These are phyloP conservation scores for Ceratocystiopsis brevicomis DNA, from an alignment of 2,329 filamentous ascomycete genomes.

Conservation along the genomic window DNA sequence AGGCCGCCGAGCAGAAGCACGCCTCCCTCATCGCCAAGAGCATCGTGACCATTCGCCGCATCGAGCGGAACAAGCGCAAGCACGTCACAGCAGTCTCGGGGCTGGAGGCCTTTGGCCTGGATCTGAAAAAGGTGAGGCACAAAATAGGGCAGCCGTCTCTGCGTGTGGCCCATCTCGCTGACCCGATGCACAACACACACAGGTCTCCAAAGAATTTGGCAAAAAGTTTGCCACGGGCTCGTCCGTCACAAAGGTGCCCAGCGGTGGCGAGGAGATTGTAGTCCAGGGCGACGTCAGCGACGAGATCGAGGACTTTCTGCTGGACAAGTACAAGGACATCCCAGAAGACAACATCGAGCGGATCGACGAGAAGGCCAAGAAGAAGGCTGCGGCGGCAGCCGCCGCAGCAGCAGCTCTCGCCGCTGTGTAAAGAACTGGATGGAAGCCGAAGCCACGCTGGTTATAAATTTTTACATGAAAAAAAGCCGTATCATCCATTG, in stretches of 20 bases:
- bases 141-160: no score
- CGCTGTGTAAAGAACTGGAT: background rate
- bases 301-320: conserved; percentile 78
- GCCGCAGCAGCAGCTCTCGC: background rate
- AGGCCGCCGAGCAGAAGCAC: conserved; percentile 66
- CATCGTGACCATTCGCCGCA: conserved; percentile 80
- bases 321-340: conserved; percentile 76
- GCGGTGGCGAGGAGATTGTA: conserved; percentile 86
- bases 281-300: conserved; percentile 94
- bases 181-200: no score
- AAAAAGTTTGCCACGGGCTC: conserved; percentile 97
- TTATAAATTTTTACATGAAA: background rate
- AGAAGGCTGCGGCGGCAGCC: conserved; percentile 28
- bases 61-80: conserved; percentile 96
- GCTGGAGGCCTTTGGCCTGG: conserved; percentile 74
- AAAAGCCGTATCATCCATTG: no score
- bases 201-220: conserved; percentile 68
- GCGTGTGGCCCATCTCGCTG: no score
- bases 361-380: conserved; percentile 93
- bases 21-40: conserved; percentile 66
- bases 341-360: conserved; percentile 90
- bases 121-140: conserved; percentile 63
- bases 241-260: conserved; percentile 74
- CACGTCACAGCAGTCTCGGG: conserved; percentile 86
- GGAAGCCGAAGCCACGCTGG: no score